phyloP scores from a whole-genome alignment of 352 stramenopile genomes.

The Phytophthora rubi region DNA sequence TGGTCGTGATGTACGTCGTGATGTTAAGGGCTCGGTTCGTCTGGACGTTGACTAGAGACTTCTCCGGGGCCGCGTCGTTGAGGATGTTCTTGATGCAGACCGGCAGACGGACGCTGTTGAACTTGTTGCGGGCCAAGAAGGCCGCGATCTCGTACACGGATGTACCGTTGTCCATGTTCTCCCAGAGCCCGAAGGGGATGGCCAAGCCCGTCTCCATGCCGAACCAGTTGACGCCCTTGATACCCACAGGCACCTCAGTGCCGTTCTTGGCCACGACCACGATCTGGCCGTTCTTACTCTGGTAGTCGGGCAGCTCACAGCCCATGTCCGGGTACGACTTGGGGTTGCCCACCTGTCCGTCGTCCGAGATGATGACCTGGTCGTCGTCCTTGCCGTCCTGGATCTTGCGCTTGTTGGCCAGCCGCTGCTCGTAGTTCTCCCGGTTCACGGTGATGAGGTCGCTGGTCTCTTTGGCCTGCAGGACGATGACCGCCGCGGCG shows the following conservation, averaged over 20 bases:
- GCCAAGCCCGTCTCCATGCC: constrained; percentile 69
- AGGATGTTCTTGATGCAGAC: constrained; percentile 71
- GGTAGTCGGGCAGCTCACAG: constrained; percentile 65
- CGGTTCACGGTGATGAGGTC: constrained; percentile 27
- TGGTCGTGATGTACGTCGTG: constrained; percentile 60
- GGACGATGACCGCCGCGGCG: constrained; percentile 46
- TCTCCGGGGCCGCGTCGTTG: constrained; percentile 48
- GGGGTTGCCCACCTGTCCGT: constrained; percentile 62
- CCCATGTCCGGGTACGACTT: constrained; percentile 56
- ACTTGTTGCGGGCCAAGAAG: constrained; percentile 74
- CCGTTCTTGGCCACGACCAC: constrained; percentile 55
- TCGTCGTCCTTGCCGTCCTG: constrained; percentile 43
- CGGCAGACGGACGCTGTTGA: constrained; percentile 65
- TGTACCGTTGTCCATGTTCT: constrained; percentile 72
- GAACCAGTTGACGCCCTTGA: constrained; percentile 82
- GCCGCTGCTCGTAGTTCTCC: constrained; percentile 34
- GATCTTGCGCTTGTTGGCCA: constrained; percentile 46
- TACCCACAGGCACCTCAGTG: constrained; percentile 55
- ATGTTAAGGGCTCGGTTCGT: constrained; percentile 74
- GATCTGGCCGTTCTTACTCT: constrained; percentile 64
- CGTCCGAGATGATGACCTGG: constrained; percentile 50
- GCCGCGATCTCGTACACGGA: constrained; percentile 66
- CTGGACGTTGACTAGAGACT: constrained; percentile 64
- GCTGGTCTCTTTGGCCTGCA: constrained; percentile 43
- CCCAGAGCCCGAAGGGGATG: constrained; percentile 74